Conservation (phyloP, 768 basidiomycete genomes). For the Fomitopsis pulvina region DNA sequence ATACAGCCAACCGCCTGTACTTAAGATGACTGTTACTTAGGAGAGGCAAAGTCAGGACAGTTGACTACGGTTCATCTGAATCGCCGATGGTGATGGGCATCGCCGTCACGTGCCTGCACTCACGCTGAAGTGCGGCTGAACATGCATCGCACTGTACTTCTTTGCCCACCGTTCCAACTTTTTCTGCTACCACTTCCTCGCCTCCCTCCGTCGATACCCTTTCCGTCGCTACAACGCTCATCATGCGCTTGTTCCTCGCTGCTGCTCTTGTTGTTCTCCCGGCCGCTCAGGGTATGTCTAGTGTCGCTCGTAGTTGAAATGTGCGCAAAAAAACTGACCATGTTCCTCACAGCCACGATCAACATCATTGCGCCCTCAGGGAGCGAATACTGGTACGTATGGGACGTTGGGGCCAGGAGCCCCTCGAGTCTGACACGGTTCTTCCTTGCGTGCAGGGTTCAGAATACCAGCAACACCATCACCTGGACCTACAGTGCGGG, state of each 20-base stretch:
- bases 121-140: too few relatives aligned
- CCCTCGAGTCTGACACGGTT: background rate
- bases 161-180: conserved; percentile 8
- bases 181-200: conserved; percentile 12
- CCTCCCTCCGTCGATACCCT: conserved; percentile 7
- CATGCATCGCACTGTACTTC: too few relatives aligned
- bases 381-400: conserved; percentile 25
- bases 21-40: too few relatives aligned
- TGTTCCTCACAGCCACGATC: conserved; percentile 21
- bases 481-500: conserved; percentile 25
- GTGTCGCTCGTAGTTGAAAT: background rate
- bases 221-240: conserved; percentile 7
- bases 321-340: too few relatives aligned
- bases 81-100: background rate
- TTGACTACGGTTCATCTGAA: background rate
- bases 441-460: conserved; percentile 24
- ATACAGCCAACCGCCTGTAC: too few relatives aligned
- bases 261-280: conserved; percentile 21
- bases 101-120: background rate
- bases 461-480: conserved; percentile 28
- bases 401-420: background rate
- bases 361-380: conserved; percentile 25
- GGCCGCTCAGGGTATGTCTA: conserved; percentile 19
- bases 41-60: too few relatives aligned
- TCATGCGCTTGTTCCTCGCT: conserved; percentile 23